Evolutionary conservation across 2,329 filamentous ascomycete species (phyloP), one percentile per base, ranked within the genome.

Genomic region (Hymenoscyphus albidus): DNA sequence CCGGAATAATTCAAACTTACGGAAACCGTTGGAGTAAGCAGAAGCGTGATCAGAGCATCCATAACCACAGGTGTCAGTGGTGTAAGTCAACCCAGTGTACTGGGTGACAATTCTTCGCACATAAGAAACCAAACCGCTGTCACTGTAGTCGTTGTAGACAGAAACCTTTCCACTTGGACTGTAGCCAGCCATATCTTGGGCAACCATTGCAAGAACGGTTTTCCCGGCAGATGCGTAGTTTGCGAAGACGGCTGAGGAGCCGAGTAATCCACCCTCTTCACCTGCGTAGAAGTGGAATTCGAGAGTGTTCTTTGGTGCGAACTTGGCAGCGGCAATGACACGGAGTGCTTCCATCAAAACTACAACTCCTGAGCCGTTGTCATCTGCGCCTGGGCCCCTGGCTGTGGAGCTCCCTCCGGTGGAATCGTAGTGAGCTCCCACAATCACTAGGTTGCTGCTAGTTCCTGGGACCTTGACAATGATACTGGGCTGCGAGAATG

Each of bases 201-300:
- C 92, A 60, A 97, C 85, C 93, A 97, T 97, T 38, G 93, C 93
- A 79, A 93, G 94, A 76, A 98, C 84, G 65, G 92, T 86, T 27
- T 88, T 85, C 40, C 83, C 82, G 27, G 84, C 77, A 74, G 87
- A 85, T 76, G 89, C 87, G 75, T 97, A 97, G 3, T 85, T 79
- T 60, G 84, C 82, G 80, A 97, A 97, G 76, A 97, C 89, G 62
- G 89, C 93, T 76, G 96, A 91, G 71, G 89, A 93, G 66, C 93
- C 93, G 1, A 96, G 83, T 59, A 96, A 81, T 18, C 93, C 92
- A 59, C 88, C 92, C 77, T 96, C 92, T 76, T 96, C 92, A 9
- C 91, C 92, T 56, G 88, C 90, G 80, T 96, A 96, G 91, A 92
- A 96, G 78, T 97, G 93, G 78, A 97, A 97, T 80, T 97, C 94